Evolutionary conservation across 2,329 filamentous ascomycete species (phyloP), one percentile per base, ranked within the genome.

Genomic region (Setomelanomma holmii): DNA sequence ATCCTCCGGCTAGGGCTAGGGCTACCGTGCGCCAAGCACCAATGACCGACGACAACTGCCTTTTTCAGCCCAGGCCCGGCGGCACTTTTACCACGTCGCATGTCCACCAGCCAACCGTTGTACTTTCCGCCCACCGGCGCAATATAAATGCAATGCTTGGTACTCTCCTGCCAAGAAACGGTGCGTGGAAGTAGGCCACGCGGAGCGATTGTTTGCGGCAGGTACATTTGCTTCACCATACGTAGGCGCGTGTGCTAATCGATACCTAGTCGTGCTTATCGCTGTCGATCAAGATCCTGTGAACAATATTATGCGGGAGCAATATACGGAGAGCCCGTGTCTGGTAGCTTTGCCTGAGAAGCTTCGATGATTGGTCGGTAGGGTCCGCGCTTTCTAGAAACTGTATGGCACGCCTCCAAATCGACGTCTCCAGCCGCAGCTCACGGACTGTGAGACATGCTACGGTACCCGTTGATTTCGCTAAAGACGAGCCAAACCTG

Each of bases 11-110:
- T n/a, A 35, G 33, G 40, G 40, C 35, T 16, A 24, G n/a, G n/a
- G n/a, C n/a, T n/a, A n/a, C n/a, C n/a, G n/a, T n/a, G n/a, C 27
- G 41, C 51, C 51, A 53, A 53, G 51, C 51, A 41, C 47, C 39
- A 34, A 40, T 21, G 8, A 17, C 22, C 7, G 34, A 22, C 36
- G 39, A 24, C 40, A 49, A 44, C 45, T 45, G 45, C 45, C 27
- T 42, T 38, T 42, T 45, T 40, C 4, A 45, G 51, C 22, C 2
- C 34, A 19, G 17, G 33, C n/a, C 45, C 41, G 41, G 14, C 23
- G 45, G 20, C 41, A 24, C 17, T 45, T 36, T 10, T n/a, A 36
- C 34, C 14, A 36, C 34, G 34, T 17, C 14, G 2, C 11, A 4
- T 30, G 27, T 45, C 45, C 45, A 49, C 22, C 45, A 45, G 12